Percentiles rank a stretch among this genome's conserved stretches.
These are phyloP conservation scores for Trebouxiophyceae sp. DNA, from an alignment of 163 green algal genomes.

Conservation along the genomic window DNA sequence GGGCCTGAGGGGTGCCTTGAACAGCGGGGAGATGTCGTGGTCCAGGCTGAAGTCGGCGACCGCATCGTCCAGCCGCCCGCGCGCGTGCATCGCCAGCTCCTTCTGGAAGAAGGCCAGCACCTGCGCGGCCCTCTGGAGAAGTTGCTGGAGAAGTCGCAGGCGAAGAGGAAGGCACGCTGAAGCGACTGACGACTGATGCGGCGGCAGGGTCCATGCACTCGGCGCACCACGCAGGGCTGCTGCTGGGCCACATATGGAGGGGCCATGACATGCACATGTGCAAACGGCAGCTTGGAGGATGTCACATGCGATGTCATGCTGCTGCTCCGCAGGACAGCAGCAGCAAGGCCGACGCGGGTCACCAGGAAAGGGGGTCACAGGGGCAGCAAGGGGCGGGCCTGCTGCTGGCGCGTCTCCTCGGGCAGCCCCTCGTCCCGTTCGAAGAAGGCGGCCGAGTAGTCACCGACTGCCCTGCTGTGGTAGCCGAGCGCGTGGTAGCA, in stretches of 20 bases:
- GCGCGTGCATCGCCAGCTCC: constrained; percentile 60
- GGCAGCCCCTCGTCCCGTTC: constrained; percentile 9
- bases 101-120: too few relatives aligned
- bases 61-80: constrained; percentile 40
- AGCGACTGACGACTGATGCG: too few relatives aligned
- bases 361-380: too few relatives aligned
- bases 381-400: constrained; percentile 16
- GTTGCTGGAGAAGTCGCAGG: too few relatives aligned
- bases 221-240: too few relatives aligned
- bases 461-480: constrained; percentile 34
- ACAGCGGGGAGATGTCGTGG: constrained; percentile 54
- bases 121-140: too few relatives aligned
- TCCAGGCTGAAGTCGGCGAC: constrained; percentile 59
- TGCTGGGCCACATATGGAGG: too few relatives aligned
- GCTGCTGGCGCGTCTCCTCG: constrained; percentile 8
- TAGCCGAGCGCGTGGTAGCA: constrained; percentile 71
- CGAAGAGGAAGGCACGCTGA: too few relatives aligned
- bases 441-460: constrained; percentile 62
- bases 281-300: constrained; percentile 7
- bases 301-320: too few relatives aligned
- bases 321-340: background rate
- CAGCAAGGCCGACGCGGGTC: background rate
- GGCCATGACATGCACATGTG: constrained; percentile 1
- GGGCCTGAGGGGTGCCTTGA: constrained; percentile 75
- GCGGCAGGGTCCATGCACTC: too few relatives aligned